Percentiles rank a stretch among this genome's conserved stretches.
These are phyloP conservation scores for Saccharomyces eubayanus DNA, from an alignment of 805 yeast genomes.

Conservation along the genomic window DNA sequence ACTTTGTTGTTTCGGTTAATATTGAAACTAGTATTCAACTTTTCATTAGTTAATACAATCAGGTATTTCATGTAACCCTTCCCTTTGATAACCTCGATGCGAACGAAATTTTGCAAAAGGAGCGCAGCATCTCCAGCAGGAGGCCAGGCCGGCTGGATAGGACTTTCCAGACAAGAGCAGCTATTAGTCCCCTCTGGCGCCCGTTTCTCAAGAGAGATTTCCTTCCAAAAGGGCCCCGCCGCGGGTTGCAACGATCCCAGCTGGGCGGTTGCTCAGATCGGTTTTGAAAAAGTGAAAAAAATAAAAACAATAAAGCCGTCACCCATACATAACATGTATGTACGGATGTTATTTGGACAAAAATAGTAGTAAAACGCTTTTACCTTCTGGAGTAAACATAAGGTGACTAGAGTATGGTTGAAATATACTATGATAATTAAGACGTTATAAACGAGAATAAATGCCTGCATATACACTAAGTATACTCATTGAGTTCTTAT, in stretches of 20 bases:
- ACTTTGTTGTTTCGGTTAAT: slow-evolving; percentile 6
- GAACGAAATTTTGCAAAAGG: not conserved
- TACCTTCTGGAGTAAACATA: no score
- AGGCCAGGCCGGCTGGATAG: not conserved
- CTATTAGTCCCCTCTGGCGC: not conserved
- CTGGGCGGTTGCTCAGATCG: no score
- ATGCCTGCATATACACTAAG: not conserved
- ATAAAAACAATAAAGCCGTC: not conserved
- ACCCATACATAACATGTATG: not conserved
- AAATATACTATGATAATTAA: not conserved
- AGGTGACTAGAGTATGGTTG: not conserved
- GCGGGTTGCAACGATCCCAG: not conserved
- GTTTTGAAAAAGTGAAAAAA: not conserved
- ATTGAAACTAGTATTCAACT: not conserved
- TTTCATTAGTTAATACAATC: not conserved
- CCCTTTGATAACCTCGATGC: not conserved
- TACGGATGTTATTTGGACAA: not conserved
- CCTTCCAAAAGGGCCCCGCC: not conserved
- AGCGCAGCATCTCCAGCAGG: not conserved
- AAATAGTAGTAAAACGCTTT: no score
- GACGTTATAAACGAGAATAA: not conserved
- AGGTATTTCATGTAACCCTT: not conserved
- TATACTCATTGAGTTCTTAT: not conserved
- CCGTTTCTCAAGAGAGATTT: not conserved
- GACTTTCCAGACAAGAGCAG: not conserved